These are phyloP conservation scores for Colletotrichum musicola DNA, from an alignment of 2,329 filamentous ascomycete species.

Conservation along the genomic window DNA sequence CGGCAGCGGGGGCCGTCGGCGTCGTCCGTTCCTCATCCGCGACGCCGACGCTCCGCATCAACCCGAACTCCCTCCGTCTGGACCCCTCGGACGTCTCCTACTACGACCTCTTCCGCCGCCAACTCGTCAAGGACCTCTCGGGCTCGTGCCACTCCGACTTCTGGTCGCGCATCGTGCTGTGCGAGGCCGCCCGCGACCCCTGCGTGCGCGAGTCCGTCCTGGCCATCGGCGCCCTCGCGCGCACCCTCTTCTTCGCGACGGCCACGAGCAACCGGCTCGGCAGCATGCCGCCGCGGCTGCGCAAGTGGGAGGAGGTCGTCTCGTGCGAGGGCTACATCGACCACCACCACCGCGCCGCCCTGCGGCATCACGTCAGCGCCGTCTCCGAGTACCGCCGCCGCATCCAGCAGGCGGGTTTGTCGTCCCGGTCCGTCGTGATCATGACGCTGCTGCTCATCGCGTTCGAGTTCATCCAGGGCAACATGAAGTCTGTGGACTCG, in stretches of 20 bases:
- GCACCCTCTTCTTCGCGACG: conserved; percentile 31
- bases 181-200: conserved; percentile 38
- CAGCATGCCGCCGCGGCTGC: background rate
- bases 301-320: no score
- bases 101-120: conserved; percentile 42
- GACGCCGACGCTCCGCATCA: no score
- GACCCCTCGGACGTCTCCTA: conserved; percentile 35
- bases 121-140: conserved; percentile 39
- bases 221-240: conserved; percentile 41
- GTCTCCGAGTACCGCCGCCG: conserved; percentile 37
- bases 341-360: conserved; percentile 18
- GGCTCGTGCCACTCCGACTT: conserved; percentile 41
- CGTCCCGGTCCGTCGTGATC: conserved; percentile 38
- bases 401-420: conserved; percentile 14
- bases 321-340: no score
- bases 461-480: conserved; percentile 41
- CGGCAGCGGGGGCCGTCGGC: no score
- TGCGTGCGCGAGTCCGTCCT: conserved; percentile 41
- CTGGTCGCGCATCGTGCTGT: conserved; percentile 42
- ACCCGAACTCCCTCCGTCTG: background rate
- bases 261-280: background rate
- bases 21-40: no score
- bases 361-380: conserved; percentile 35
- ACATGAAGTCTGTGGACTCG: conserved; percentile 20
- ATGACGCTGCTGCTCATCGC: conserved; percentile 40